Base-by-base conservation (phyloP, 2,329 filamentous ascomycete species). In the Aspergillus felis region DNA sequence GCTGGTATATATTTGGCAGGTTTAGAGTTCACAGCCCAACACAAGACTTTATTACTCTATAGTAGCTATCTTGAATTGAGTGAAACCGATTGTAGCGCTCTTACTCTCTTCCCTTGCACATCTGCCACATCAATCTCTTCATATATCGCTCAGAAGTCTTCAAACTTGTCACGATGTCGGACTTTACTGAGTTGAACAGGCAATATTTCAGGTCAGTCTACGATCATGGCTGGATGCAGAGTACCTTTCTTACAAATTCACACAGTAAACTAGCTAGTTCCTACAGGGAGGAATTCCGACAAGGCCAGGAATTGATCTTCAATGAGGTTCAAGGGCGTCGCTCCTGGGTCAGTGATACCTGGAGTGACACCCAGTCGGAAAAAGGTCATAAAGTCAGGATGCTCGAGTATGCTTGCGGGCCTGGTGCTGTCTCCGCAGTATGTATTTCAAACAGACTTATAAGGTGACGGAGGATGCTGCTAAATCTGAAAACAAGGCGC, bases 391-490 rank as follows among this genome's bases (percentile, higher is more conserved):
- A 66, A 32, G 57, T 85, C 46, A 81, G 81, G 49, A 73, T 91
- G 22, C 77, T 92, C 1, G 89, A 92, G 69, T 92, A 92, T 72
- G 89, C 89, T 17, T 92, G 89, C 68, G 89, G 89, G 8, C 87
- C 87, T 5, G 88, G 88, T 2, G 73, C 84, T 55, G 78, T 90
- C 61, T 87, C 87, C 12, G 80, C 82, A 71, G 87, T 88, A 68
- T 63, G 80, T 74, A 22, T 28, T 22, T 57, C 6, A 51, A 51
- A 27, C 28, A n/a, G 27, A 55, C 2, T 32, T 27, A 8, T 44
- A 24, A 51, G 53, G 8, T 20, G 14, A 5, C 17, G 17, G n/a
- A 24, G n/a, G 10, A 41, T n/a, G 28, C 54, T 63, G 42, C 61
- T 42, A 10, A n/a, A 29, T 42, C 25, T 41, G 22, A 25, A 12